Evolutionary conservation across 805 yeast species (phyloP).

Genomic region (Candida sphagnicola): DNA sequence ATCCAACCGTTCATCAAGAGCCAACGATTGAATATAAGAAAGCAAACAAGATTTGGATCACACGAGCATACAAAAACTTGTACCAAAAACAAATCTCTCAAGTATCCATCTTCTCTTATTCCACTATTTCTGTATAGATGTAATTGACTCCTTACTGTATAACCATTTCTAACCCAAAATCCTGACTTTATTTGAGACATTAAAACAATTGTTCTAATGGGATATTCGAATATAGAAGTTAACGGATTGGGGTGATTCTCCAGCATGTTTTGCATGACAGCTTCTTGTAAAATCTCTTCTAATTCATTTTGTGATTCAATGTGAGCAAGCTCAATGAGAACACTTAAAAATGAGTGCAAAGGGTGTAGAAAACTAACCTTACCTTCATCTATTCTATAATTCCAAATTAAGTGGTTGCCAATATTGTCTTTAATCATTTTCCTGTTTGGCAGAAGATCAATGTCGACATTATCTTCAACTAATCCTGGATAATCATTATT

Average conservation of each 20-base stretch:
- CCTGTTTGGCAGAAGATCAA: conserved; percentile 13
- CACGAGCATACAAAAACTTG: conserved; percentile 56
- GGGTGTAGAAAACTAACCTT: conserved; percentile 77
- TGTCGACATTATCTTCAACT: conserved; percentile 23
- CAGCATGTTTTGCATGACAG: conserved; percentile 3
- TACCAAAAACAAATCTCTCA: conserved; percentile 69
- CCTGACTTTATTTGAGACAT: conserved; percentile 85
- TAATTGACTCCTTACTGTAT: conserved; percentile 72
- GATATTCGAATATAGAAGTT: conserved; percentile 57
- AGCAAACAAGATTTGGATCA: conserved; percentile 53
- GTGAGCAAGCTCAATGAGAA: conserved; percentile 57
- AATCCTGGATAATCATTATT: conserved; percentile 23
- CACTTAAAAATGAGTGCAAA: conserved; percentile 65
- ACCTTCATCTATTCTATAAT: conserved; percentile 30
- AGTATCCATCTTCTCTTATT: conserved; percentile 76
- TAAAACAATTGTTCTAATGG: conserved; percentile 71
- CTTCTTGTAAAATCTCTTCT: conserved; percentile 13
- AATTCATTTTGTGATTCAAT: conserved; percentile 21
- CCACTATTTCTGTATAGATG: conserved; percentile 75
- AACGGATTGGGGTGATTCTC: conserved; percentile 12
- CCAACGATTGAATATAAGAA: conserved; percentile 68
- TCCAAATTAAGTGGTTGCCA: conserved; percentile 18
- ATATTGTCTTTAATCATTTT: conserved; percentile 17
- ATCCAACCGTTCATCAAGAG: conserved; percentile 41
- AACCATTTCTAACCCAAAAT: conserved; percentile 93